Percentiles rank a stretch among this genome's conserved stretches.
phyloP scores from a whole-genome alignment of 2,329 filamentous ascomycete genomes.

The Myotisia sp. region DNA sequence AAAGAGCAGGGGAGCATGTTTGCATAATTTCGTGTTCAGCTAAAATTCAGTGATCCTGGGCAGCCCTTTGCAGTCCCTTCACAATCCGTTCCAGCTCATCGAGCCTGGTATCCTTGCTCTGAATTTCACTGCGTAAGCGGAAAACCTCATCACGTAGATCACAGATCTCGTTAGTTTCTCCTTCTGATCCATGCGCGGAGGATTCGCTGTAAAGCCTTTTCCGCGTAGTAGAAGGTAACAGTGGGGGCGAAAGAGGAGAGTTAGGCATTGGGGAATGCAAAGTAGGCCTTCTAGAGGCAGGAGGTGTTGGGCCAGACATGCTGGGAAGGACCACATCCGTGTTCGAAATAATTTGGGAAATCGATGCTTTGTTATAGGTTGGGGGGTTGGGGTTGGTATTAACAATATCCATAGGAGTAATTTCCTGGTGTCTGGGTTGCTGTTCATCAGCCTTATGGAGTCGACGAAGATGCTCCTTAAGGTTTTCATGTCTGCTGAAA shows the following conservation, averaged over 20 bases:
- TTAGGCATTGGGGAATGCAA: neutral
- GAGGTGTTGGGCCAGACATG: neutral
- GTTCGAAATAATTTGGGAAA: conserved; percentile 1
- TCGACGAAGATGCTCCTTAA: conserved; percentile 81
- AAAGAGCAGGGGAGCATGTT: no score
- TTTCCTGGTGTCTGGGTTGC: neutral
- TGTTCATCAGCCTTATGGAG: conserved; percentile 49
- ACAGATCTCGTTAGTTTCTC: conserved; percentile 22
- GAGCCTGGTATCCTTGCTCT: conserved; percentile 37
- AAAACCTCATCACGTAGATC: conserved; percentile 50
- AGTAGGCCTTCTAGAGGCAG: neutral
- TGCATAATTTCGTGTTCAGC: neutral
- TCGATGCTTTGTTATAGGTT: neutral
- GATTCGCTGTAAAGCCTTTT: conserved; percentile 14
- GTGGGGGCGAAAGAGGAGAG: neutral
- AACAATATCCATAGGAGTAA: neutral
- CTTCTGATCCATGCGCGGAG: conserved; percentile 17
- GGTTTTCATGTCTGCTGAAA: conserved; percentile 85
- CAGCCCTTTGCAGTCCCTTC: conserved; percentile 8
- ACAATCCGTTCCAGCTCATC: conserved; percentile 20
- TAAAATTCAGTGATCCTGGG: conserved; percentile 3
- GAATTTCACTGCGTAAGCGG: conserved; percentile 50
- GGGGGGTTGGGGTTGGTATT: neutral
- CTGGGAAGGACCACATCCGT: conserved; percentile 1
- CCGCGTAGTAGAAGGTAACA: conserved; percentile 17